Evolutionary conservation across 495 filamentous ascomycete genomes (phyloP), one percentile per base, ranked within the genome.

Genomic region (Penicillium flavigenum): DNA sequence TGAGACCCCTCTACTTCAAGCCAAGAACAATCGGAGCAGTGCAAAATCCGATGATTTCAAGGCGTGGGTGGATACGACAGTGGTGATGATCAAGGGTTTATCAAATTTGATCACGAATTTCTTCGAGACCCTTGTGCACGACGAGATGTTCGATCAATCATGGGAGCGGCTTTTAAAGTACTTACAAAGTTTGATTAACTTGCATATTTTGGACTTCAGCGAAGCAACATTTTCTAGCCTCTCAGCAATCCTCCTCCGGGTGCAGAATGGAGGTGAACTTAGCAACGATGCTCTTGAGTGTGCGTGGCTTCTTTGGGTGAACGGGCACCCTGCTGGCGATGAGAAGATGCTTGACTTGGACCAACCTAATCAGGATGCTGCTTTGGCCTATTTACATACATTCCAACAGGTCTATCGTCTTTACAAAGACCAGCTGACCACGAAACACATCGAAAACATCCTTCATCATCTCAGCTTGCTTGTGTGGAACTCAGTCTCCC

Each of bases 341-440:
- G 69, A 78, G 56, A 76, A 79, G 29, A 74, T 78, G 24, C 64
- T 77, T 32, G 65, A 76, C 46, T 74, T 75, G 31, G 72, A 73
- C 2, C 61, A 55, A 12, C 63, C 86, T 46, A 94, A 92, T 61
- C 89, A 96, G 64, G 87, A 86, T 43, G 87, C 89, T 29, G 79
- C 91, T 11, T 65, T 87, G 26, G 89, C 92, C 11, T 96, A 96
- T 74, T 78, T 96, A 14, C 79, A 84, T 32, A 80, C 86, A 10
- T 82, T 94, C 47, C 79, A 87, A 58, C 87, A 93, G 61, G 78
- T 98, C 3, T 92, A 96, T 63, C 82, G 87, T 2, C 77, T 97
- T n/a, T 84, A 90, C 47, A 81, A 89, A 59, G 72, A 79, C 5
- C 79, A 84, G 46, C 69, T 96, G 39, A 78, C 78, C 41, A 70